Percentiles rank a stretch among this genome's conserved stretches.
phyloP scores from a whole-genome alignment of 805 yeast species.

The Blastobotrys americana region DNA sequence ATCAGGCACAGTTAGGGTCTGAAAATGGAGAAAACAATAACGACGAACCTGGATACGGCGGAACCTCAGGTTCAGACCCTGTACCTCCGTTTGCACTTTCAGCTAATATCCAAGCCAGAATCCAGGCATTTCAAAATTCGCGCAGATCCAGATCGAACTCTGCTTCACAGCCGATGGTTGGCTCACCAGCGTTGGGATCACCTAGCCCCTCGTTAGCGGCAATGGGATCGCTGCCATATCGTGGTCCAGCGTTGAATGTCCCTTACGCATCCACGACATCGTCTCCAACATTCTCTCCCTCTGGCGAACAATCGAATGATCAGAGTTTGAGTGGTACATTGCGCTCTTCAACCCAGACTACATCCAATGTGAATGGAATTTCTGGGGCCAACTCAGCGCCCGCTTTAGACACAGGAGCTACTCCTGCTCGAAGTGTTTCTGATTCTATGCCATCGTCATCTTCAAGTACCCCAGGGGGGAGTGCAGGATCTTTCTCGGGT shows the following conservation, averaged over 20 bases:
- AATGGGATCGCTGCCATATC: too few relatives aligned
- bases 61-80: too few relatives aligned
- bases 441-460: neutral
- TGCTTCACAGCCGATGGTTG: slow-evolving; percentile 21
- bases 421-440: neutral
- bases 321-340: neutral
- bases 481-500: slow-evolving; percentile 25
- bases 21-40: too few relatives aligned
- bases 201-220: slow-evolving; percentile 13
- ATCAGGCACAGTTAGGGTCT: too few relatives aligned
- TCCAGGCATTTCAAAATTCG: slow-evolving; percentile 80
- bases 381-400: too few relatives aligned
- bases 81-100: slow-evolving; percentile 16
- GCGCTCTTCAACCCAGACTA: slow-evolving; percentile 7
- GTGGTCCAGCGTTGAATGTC: too few relatives aligned
- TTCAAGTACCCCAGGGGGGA: slow-evolving; percentile 9
- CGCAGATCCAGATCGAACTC: slow-evolving; percentile 44
- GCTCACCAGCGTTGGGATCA: slow-evolving; percentile 14
- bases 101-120: slow-evolving; percentile 79
- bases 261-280: neutral
- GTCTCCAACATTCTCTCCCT: neutral
- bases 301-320: neutral
- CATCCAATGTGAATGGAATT: too few relatives aligned
- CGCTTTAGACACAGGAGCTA: too few relatives aligned
- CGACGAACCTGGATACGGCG: too few relatives aligned